Evolutionary conservation across 257 asterid species (phyloP).

Genomic region (Przewalskia tangutica): DNA sequence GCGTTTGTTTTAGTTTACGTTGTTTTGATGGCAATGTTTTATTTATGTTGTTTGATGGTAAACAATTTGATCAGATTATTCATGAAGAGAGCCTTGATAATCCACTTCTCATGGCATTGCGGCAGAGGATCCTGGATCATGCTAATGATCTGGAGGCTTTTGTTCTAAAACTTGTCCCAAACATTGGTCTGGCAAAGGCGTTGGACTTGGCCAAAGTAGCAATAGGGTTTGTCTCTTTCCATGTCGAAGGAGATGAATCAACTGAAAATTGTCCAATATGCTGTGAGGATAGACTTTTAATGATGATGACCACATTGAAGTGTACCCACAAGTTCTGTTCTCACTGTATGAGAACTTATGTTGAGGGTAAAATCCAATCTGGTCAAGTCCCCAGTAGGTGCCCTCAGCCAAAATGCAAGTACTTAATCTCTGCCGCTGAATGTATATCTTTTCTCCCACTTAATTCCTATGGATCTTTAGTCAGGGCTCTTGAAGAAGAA

Average conservation of each 20-base stretch:
- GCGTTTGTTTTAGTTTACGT: background rate
- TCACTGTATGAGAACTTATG: slow-evolving; percentile 76
- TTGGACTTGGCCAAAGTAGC: slow-evolving; percentile 71
- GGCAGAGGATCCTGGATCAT: slow-evolving; percentile 64
- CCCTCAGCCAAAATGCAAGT: slow-evolving; percentile 70
- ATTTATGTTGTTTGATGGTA: background rate
- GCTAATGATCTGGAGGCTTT: slow-evolving; percentile 43
- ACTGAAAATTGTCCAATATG: slow-evolving; percentile 71
- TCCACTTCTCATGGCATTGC: slow-evolving; percentile 63
- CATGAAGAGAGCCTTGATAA: slow-evolving; percentile 42
- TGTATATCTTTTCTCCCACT: slow-evolving; percentile 67
- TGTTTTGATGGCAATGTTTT: background rate
- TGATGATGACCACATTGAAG: slow-evolving; percentile 58
- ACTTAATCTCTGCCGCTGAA: slow-evolving; percentile 49
- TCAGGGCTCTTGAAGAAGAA: slow-evolving; percentile 52
- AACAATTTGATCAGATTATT: slow-evolving; percentile 38
- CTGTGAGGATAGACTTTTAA: slow-evolving; percentile 60
- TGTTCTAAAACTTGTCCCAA: slow-evolving; percentile 38
- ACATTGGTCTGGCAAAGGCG: slow-evolving; percentile 34
- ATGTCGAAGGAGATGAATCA: slow-evolving; percentile 24
- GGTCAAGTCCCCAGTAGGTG: slow-evolving; percentile 62
- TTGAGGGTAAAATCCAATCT: slow-evolving; percentile 56
- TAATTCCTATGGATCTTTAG: slow-evolving; percentile 48
- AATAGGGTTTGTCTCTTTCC: slow-evolving; percentile 59
- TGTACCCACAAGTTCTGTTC: slow-evolving; percentile 91